Evolutionary conservation across 2,329 filamentous ascomycete species (phyloP), one percentile per base, ranked within the genome.

Genomic region (Aspergillus pseudoviridinutans): DNA sequence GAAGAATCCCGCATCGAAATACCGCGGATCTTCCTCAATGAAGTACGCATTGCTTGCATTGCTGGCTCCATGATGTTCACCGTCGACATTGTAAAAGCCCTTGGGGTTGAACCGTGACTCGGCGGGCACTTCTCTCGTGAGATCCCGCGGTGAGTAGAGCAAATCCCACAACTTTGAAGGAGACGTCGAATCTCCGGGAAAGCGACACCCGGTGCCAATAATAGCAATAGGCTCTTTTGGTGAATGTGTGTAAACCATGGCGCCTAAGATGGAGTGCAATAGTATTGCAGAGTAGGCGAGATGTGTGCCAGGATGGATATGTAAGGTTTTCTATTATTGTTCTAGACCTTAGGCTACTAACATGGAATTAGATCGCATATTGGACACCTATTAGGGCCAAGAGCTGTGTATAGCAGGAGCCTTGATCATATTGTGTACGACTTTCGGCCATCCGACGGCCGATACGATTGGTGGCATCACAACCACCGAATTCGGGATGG

Each of bases 141-240:
- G 17, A 50, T 58, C 58, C 9, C 55, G 49, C 59, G 50, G 65
- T 20, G 4, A 68, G 10, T 52, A 50, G 20, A 69, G 61, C 51
- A 77, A 71, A 2, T 75, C 63, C 76, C 77, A 79, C 1, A 78
- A 65, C 46, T 74, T 72, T n/a, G 74, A 72, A 4, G 74, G 74
- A 10, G 66, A 68, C 32, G 61, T 66, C 38, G 69, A 69, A 38
- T 64, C 64, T 0, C 77, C 78, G 0, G 79, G 78, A 24, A 80
- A 76, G 0, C 79, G 70, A 29, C 79, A 79, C 1, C 70, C 75
- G 50, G 57, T 77, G 27, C 78, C 78, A 9, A 81, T 66, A 14
- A 81, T 68, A 25, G 78, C 79, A 25, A 80, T 78, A 44, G 76
- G 74, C 51, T 75, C 71, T 50, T 50, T 68, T 60, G 53, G 53